A percentile compares a stretch with the other conserved stretches of the same genome.
These are phyloP conservation scores for Fusarium annulatum DNA, from an alignment of 2,329 filamentous ascomycete genomes.

Conservation along the genomic window DNA sequence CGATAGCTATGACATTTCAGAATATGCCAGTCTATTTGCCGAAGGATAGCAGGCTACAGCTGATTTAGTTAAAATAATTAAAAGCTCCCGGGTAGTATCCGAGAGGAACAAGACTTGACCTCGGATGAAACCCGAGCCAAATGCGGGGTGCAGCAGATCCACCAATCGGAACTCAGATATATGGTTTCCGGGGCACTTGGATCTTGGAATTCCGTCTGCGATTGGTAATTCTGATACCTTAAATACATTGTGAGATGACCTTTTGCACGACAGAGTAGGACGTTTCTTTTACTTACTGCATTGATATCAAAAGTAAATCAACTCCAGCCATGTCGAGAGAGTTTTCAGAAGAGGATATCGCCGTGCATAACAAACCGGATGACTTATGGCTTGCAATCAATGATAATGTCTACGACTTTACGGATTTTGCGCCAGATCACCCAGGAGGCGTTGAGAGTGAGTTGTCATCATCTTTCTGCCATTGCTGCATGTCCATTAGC, in stretches of 20 bases:
- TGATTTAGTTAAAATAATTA: fast-evolving
- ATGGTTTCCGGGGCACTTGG: not conserved
- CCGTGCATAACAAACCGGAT: slow-evolving; percentile 56
- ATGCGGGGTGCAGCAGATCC: not conserved
- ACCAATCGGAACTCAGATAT: not conserved
- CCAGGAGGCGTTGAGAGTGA: slow-evolving; percentile 38
- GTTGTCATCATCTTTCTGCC: fast-evolving
- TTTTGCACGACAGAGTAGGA: fast-evolving
- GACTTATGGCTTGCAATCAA: slow-evolving; percentile 77
- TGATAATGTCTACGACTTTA: slow-evolving; percentile 70
- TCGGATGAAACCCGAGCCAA: not conserved
- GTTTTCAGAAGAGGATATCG: slow-evolving; percentile 57
- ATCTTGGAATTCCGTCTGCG: too few species aligned
- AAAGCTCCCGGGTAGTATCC: not conserved
- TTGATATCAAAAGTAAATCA: fast-evolving
- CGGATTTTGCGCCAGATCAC: slow-evolving; percentile 38
- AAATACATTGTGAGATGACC: not conserved
- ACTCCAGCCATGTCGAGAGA: not conserved
- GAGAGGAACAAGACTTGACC: not conserved
- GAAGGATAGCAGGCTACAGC: too few species aligned
- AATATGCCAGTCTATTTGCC: fast-evolving
- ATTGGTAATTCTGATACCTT: not conserved
- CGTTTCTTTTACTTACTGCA: fast-evolving
- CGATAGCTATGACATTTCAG: fast-evolving
- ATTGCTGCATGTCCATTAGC: not conserved